Evolutionary conservation across 2,329 filamentous ascomycete species (phyloP).

Genomic region (Falciphora oryzae): DNA sequence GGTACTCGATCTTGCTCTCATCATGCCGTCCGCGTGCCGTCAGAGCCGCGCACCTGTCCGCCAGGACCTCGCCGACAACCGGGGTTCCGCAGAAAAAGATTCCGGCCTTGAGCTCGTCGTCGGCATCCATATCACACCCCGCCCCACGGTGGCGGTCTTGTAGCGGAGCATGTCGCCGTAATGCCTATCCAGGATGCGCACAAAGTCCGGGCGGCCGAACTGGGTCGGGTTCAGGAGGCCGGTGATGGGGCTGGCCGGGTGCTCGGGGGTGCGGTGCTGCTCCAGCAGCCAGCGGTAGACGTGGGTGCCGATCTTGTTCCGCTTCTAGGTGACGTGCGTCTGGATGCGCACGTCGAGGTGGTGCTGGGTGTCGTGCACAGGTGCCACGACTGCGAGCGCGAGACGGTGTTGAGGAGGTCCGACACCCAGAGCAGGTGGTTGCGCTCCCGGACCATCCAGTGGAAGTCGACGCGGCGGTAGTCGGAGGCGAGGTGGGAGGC

Average conservation of each 20-base stretch:
- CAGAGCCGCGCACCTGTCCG: constrained; percentile 46
- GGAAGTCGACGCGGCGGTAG: constrained; percentile 50
- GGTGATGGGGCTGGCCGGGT: constrained; percentile 60
- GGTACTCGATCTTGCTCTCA: constrained; percentile 46
- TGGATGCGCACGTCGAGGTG: constrained; percentile 48
- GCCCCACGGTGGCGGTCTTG: constrained; percentile 8
- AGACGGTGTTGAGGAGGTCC: constrained; percentile 46
- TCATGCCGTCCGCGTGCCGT: constrained; percentile 45
- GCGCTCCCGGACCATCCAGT: constrained; percentile 54
- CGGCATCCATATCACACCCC: constrained; percentile 12
- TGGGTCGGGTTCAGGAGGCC: constrained; percentile 77
- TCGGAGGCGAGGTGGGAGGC: constrained; percentile 25
- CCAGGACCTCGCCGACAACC: constrained; percentile 48
- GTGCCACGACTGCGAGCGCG: constrained; percentile 31
- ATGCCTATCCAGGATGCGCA: constrained; percentile 45
- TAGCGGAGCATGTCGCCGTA: constrained; percentile 44
- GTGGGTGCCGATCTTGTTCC: constrained; percentile 45
- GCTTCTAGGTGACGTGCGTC: constrained; percentile 51
- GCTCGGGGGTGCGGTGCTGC: constrained; percentile 44
- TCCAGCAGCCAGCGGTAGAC: constrained; percentile 53
- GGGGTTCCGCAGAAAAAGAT: constrained; percentile 53
- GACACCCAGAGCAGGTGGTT: constrained; percentile 54
- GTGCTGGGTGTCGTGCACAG: constrained; percentile 27
- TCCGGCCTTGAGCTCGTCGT: constrained; percentile 40
- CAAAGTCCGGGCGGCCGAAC: constrained; percentile 76